Percentiles rank a stretch among this genome's conserved stretches.
These are phyloP conservation scores for Didymella glomerata DNA, from an alignment of 2,329 filamentous ascomycete genomes.

Conservation along the genomic window DNA sequence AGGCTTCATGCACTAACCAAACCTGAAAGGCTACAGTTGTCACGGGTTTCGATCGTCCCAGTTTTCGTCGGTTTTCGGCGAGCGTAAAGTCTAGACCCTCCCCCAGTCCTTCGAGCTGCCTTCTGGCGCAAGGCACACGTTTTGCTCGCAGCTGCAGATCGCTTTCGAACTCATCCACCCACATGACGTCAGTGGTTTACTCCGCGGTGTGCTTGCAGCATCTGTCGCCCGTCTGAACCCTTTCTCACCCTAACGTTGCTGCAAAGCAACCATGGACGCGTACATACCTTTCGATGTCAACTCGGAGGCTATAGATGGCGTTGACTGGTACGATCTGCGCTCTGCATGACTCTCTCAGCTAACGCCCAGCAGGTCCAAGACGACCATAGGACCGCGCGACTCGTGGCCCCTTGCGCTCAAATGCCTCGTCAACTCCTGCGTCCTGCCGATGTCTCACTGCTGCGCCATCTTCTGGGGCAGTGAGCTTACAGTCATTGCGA, in stretches of 20 bases:
- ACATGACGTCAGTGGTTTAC: conserved; percentile 17
- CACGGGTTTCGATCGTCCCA: conserved; percentile 17
- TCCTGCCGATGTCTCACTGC: conserved; percentile 53
- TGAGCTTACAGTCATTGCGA: conserved; percentile 52
- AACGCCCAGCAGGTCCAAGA: conserved; percentile 35
- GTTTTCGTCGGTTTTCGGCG: conserved; percentile 13
- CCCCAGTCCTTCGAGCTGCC: conserved; percentile 1
- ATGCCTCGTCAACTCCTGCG: conserved; percentile 46
- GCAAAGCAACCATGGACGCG: conserved; percentile 17
- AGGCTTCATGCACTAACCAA: conserved; percentile 18
- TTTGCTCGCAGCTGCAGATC: conserved; percentile 7
- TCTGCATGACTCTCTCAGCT: conserved; percentile 3
- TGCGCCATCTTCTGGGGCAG: conserved; percentile 55
- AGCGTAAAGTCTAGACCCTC: conserved; percentile 13
- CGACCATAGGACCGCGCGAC: conserved; percentile 44
- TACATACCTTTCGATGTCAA: conserved; percentile 18
- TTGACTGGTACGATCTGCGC: conserved; percentile 15
- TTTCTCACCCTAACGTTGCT: conserved; percentile 6
- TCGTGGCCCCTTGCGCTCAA: conserved; percentile 48
- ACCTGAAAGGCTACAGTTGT: conserved; percentile 8
- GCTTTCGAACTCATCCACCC: conserved; percentile 9
- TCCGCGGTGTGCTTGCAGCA: conserved; percentile 2
- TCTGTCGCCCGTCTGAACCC: conserved; percentile 2
- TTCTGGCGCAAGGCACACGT: conserved; percentile 14
- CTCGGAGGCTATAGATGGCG: conserved; percentile 15